Percentiles rank a stretch among this genome's conserved stretches.
Conservation (phyloP, 2,329 filamentous ascomycete genomes). For the Verticillium isaacii region DNA sequence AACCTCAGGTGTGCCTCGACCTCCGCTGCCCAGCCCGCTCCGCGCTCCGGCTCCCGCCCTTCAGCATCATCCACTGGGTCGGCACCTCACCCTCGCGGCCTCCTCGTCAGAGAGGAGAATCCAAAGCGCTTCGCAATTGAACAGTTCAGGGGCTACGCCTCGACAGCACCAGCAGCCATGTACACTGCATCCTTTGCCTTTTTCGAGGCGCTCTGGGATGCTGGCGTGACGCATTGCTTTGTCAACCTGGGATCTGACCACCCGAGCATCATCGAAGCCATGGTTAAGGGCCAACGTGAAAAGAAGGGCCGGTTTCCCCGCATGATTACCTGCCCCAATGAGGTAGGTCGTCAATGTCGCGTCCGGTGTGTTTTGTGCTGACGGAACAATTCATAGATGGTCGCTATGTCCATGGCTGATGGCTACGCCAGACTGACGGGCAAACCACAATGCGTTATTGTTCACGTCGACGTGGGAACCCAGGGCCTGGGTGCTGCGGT, state of each 20-base stretch:
- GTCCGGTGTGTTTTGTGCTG: not conserved
- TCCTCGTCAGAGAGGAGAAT: not conserved
- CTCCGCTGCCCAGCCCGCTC: not conserved
- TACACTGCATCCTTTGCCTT: slow-evolving; percentile 79
- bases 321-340: slow-evolving; percentile 70
- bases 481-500: slow-evolving; percentile 68
- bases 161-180: slow-evolving; percentile 25
- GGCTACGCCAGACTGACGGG: slow-evolving; percentile 65
- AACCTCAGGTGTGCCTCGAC: not conserved
- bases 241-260: slow-evolving; percentile 61
- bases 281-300: slow-evolving; percentile 66
- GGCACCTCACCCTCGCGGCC: not conserved
- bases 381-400: slow-evolving; percentile 49
- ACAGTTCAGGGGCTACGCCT: not conserved
- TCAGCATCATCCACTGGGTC: not conserved
- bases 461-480: slow-evolving; percentile 72
- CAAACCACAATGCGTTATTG: slow-evolving; percentile 65
- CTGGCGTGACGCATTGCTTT: slow-evolving; percentile 55
- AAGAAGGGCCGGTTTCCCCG: slow-evolving; percentile 56
- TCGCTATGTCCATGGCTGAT: slow-evolving; percentile 72
- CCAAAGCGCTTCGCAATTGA: not conserved
- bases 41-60: not conserved
- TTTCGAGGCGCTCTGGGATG: slow-evolving; percentile 76
- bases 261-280: slow-evolving; percentile 68
- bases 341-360: slow-evolving; percentile 37